Base-by-base conservation (phyloP, 2,329 filamentous ascomycete genomes). In the Ophiostoma novo-ulmi region DNA sequence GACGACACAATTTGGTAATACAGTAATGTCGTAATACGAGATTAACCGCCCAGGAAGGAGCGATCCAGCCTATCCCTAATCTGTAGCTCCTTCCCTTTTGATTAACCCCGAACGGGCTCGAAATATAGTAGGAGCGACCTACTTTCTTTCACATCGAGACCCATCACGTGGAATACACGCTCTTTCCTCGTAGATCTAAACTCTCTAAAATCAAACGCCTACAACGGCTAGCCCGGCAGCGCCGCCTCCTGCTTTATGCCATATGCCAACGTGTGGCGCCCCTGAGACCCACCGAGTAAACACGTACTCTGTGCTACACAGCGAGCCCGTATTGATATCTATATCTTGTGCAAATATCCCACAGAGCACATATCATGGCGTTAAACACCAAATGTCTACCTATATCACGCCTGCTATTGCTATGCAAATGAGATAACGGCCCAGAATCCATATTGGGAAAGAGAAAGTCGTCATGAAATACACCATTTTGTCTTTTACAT, bases 71-170 rank as follows among this genome's bases (percentile, higher is more conserved):
- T 48, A 48, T 48, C n/a, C n/a, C 52, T 44, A 13, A 13, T 58
- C 26, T 10, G n/a, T 26, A 58, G 52, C 52, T 58, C 52, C 52
- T 58, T 58, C 52, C 52, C 52, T 58, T 58, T 58, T 58, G n/a
- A 44, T 44, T 3, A 58, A 58, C 22, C 3, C 3, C 22, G 13
- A 58, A 5, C 3, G 22, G 26, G 11, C 8, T 26, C 22, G 52
- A 22, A 26, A 58, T 58, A 14, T 26, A 20, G 44, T 3, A 48
- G 17, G 17, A 48, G 44, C 44, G 44, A 48, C 44, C 14, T 48
- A 17, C 44, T n/a, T 48, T 48, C 1, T 48, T 48, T n/a, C n/a
- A 20, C n/a, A 48, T 20, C 44, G n/a, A 48, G 44, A 31, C 31
- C 44, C 14, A 48, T 48, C 44, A 48, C 44, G 44, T 48, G 44